These are phyloP conservation scores for Medicago lupulina DNA, from an alignment of 306 rosid species.

Conservation along the genomic window DNA sequence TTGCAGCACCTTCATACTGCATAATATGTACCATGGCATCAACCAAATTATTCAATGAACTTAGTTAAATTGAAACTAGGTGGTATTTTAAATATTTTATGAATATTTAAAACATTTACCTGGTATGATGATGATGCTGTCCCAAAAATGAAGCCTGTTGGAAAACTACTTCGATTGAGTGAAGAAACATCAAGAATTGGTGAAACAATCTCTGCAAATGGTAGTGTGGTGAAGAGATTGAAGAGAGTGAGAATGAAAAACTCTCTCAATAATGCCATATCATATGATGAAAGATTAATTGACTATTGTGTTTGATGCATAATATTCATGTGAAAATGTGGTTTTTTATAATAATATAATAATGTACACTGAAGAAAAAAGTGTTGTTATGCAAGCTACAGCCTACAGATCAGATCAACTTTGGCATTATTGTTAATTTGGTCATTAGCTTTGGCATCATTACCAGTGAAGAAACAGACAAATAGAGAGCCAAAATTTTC, in stretches of 20 bases:
- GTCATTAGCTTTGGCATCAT: background rate
- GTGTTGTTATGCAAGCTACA: background rate
- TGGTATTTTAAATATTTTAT: background rate
- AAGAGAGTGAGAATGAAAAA: background rate
- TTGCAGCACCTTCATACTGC: conserved; percentile 26
- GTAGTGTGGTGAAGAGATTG: background rate
- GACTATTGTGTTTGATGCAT: background rate
- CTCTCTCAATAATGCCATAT: background rate
- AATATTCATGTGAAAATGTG: background rate
- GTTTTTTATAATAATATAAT: background rate
- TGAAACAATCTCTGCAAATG: background rate
- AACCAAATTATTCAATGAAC: background rate
- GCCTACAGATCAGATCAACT: background rate
- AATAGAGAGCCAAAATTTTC: background rate
- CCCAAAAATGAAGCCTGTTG: conserved; percentile 31
- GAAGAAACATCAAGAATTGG: conserved; percentile 42
- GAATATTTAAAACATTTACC: background rate
- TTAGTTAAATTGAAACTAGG: background rate
- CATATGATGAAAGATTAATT: background rate
- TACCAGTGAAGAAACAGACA: background rate
- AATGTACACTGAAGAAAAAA: background rate
- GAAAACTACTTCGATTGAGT: conserved; percentile 33
- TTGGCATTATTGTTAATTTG: background rate
- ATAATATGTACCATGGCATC: background rate
- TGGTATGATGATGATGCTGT: conserved; percentile 38